Conservation (phyloP, 139 green algal species). For the Diplosphaera chodatii region DNA sequence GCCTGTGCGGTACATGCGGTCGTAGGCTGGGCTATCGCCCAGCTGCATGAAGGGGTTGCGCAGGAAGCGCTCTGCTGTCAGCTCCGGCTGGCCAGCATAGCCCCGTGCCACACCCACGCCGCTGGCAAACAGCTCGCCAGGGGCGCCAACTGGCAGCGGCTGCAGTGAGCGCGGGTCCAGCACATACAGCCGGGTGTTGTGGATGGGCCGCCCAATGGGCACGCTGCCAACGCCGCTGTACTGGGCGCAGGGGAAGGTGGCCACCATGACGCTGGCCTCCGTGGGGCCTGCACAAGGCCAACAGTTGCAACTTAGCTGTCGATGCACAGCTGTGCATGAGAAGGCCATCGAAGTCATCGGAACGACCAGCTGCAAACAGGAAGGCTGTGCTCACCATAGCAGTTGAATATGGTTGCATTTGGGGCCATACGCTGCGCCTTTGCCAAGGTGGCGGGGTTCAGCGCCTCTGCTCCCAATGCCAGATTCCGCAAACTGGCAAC, state of each 20-base stretch:
- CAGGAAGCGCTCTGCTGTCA: slow-evolving; percentile 38
- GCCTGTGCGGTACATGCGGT: slow-evolving; percentile 30
- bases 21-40: slow-evolving; percentile 16
- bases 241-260: neutral
- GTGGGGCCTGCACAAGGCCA: neutral
- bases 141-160: slow-evolving; percentile 25
- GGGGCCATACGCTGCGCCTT: slow-evolving; percentile 2
- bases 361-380: no score
- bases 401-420: slow-evolving; percentile 4
- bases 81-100: slow-evolving; percentile 25
- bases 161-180: slow-evolving; percentile 27
- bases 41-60: slow-evolving; percentile 30
- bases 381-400: neutral
- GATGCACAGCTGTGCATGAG: no score
- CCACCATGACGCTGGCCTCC: slow-evolving; percentile 6
- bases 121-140: slow-evolving; percentile 42
- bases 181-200: slow-evolving; percentile 39
- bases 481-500: neutral
- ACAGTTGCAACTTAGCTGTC: no score
- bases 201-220: slow-evolving; percentile 30
- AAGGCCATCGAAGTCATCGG: no score
- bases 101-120: slow-evolving; percentile 30
- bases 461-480: slow-evolving; percentile 3
- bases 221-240: slow-evolving; percentile 6
- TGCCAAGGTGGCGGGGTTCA: neutral